A percentile compares a stretch with the other conserved stretches of the same genome.
Conservation (phyloP, 2,329 filamentous ascomycete genomes). For the Colletotrichum siamense region DNA sequence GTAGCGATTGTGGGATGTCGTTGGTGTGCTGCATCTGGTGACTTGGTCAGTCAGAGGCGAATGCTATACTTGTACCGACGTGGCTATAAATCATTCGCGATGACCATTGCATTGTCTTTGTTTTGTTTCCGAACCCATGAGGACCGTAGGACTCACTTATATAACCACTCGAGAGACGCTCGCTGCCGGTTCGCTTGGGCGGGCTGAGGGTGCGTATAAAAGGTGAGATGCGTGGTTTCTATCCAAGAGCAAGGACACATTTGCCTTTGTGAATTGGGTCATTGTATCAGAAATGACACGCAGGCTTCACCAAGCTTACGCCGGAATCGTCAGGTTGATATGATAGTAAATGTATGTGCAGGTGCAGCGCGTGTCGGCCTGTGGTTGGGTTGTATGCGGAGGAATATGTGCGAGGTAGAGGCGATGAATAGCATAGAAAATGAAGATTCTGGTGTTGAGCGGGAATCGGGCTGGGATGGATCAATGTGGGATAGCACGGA, state of each 20-base stretch:
- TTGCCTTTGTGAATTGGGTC: too few species aligned
- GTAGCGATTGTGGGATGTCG: neutral
- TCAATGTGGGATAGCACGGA: too few species aligned
- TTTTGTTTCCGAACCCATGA: too few species aligned
- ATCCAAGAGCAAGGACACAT: too few species aligned
- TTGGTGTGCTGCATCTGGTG: neutral
- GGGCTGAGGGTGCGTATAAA: neutral
- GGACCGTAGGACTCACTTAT: too few species aligned
- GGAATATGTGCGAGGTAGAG: neutral
- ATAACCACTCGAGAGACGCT: too few species aligned
- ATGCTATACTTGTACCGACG: too few species aligned
- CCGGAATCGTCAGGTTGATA: neutral
- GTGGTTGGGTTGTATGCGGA: neutral
- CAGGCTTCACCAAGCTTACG: neutral
- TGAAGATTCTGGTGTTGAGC: neutral
- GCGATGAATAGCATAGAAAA: accelerated
- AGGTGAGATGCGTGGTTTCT: neutral
- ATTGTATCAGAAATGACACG: neutral
- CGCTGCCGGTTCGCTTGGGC: too few species aligned
- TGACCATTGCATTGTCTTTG: too few species aligned
- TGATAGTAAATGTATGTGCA: neutral
- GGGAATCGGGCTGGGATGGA: too few species aligned
- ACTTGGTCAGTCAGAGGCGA: neutral
- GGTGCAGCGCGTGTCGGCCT: neutral
- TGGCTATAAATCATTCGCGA: too few species aligned